A percentile compares a stretch with the other conserved stretches of the same genome.
Evolutionary conservation across 2,329 filamentous ascomycete species (phyloP).

Genomic region (Acrocalymma vagum): DNA sequence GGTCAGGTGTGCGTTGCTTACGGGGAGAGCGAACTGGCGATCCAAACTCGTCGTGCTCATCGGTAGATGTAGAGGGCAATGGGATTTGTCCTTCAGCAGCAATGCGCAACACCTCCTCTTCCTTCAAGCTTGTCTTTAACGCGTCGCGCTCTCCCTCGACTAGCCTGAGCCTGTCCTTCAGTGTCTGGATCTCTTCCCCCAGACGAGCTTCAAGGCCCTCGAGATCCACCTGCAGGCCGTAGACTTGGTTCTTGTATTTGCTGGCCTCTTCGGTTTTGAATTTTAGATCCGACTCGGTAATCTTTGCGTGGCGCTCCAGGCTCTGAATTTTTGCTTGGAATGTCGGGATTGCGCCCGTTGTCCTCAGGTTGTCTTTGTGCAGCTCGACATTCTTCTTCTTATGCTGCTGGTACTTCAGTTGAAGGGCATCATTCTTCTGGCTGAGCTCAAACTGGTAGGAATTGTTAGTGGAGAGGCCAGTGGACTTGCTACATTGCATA

Average conservation of each 20-base stretch:
- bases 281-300: constrained; percentile 39
- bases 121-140: constrained; percentile 74
- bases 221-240: constrained; percentile 56
- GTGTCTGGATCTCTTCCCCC: constrained; percentile 72
- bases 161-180: constrained; percentile 69
- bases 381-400: constrained; percentile 34
- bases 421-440: constrained; percentile 29
- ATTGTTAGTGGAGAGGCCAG: constrained; percentile 5
- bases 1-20: constrained; percentile 56
- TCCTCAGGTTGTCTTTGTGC: constrained; percentile 32
- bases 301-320: constrained; percentile 33
- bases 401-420: constrained; percentile 34
- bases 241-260: constrained; percentile 52
- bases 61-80: constrained; percentile 62
- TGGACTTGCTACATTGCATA: constrained; percentile 1
- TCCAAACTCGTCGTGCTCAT: constrained; percentile 68
- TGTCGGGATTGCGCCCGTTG: constrained; percentile 31
- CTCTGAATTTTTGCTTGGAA: constrained; percentile 38
- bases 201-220: constrained; percentile 69
- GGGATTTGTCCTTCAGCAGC: constrained; percentile 76
- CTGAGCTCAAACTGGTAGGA: constrained; percentile 29
- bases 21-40: constrained; percentile 65
- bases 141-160: constrained; percentile 79
- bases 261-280: constrained; percentile 42
- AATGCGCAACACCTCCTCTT: constrained; percentile 76